Percentiles rank a stretch among this genome's conserved stretches.
Conservation (phyloP, 106 monocot genomes). For the Dendrobium chrysotoxum region DNA sequence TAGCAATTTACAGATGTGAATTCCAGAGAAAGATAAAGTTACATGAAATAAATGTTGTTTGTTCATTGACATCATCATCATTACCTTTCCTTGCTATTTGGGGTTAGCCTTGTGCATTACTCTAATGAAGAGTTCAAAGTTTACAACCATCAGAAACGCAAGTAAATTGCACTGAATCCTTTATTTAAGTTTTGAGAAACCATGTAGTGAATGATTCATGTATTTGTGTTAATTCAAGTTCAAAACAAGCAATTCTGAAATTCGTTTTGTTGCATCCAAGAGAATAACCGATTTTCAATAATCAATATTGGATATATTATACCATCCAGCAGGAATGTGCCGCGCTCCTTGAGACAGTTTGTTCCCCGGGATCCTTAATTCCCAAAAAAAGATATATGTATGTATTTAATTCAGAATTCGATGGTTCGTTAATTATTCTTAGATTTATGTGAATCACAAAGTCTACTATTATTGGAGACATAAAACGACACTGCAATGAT, state of each 20-base stretch:
- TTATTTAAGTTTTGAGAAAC: background rate
- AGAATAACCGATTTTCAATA: background rate
- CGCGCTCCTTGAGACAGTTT: background rate
- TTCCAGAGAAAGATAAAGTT: slow-evolving; percentile 1
- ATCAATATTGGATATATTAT: background rate
- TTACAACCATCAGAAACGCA: background rate
- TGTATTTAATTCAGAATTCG: no score
- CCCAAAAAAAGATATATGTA: background rate
- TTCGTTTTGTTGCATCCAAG: background rate
- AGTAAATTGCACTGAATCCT: background rate
- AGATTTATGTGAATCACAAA: no score
- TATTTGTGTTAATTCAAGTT: background rate
- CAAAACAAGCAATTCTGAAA: background rate
- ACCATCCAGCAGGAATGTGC: background rate
- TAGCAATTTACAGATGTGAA: background rate
- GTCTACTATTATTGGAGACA: no score
- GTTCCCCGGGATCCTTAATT: background rate
- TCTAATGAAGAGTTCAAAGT: background rate
- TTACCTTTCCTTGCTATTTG: background rate
- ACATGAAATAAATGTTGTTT: background rate
- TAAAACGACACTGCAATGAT: no score
- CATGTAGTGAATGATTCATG: background rate
- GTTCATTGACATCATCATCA: background rate
- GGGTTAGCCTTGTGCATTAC: background rate
- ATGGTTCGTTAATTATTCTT: no score